A percentile compares a stretch with the other conserved stretches of the same genome.
These are phyloP conservation scores for Talaromyces piceae DNA, from an alignment of 2,329 filamentous ascomycete species.

Conservation along the genomic window DNA sequence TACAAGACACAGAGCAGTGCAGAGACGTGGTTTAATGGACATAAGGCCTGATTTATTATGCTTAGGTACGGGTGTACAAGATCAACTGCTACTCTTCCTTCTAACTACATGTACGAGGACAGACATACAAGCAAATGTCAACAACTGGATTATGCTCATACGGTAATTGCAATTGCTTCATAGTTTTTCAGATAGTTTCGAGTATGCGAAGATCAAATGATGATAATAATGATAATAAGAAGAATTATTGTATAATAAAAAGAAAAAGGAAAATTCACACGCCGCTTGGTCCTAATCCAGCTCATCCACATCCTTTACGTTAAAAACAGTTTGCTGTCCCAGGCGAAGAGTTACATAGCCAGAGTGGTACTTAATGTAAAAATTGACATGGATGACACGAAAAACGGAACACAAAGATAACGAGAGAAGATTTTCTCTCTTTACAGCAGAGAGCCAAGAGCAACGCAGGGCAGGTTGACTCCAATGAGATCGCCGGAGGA, in stretches of 20 bases:
- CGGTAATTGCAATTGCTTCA: no score
- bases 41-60: no score
- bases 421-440: slow-evolving; percentile 11
- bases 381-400: slow-evolving; percentile 6
- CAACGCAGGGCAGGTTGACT: slow-evolving; percentile 31
- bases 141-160: no score
- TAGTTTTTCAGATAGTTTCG: no score
- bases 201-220: no score
- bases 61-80: no score
- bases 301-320: not conserved
- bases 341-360: not conserved
- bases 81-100: no score
- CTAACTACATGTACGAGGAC: no score
- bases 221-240: no score
- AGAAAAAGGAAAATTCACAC: no score
- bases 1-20: no score
- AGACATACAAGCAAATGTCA: not conserved
- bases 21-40: no score
- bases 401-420: not conserved
- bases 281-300: not conserved
- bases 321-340: not conserved
- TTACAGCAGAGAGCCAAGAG: slow-evolving; percentile 33
- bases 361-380: not conserved
- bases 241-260: not conserved
- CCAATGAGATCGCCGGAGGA: slow-evolving; percentile 28